These are phyloP conservation scores for Lenwebbia sp. DNA, from an alignment of 345 rosid genomes.

Conservation along the genomic window DNA sequence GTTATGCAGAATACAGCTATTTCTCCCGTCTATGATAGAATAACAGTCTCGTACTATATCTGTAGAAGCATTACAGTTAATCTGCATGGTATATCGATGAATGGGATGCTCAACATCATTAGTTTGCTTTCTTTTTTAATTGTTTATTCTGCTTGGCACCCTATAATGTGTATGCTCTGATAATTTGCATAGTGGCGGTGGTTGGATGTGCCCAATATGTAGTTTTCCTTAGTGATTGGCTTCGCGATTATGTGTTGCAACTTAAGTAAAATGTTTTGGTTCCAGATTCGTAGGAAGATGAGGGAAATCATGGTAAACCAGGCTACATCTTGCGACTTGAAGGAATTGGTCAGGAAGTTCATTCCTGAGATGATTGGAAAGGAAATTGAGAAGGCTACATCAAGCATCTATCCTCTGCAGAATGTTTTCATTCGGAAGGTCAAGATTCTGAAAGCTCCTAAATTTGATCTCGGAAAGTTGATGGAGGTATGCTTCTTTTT, in stretches of 20 bases:
- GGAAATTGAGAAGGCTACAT: constrained; percentile 87
- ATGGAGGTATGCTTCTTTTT: constrained; percentile 50
- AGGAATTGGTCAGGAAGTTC: constrained; percentile 76
- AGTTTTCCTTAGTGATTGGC: background rate
- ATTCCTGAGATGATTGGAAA: constrained; percentile 83
- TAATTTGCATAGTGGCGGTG: background rate
- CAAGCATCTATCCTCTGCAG: constrained; percentile 73
- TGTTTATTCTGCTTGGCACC: background rate
- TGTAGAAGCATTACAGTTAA: background rate
- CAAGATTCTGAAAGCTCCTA: constrained; percentile 90
- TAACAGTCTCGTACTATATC: background rate
- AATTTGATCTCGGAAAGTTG: constrained; percentile 93
- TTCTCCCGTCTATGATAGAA: background rate
- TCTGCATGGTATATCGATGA: background rate
- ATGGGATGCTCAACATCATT: background rate
- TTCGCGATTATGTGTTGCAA: background rate
- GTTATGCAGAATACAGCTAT: background rate
- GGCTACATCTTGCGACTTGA: constrained; percentile 75
- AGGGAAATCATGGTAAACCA: constrained; percentile 79
- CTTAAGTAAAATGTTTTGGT: background rate
- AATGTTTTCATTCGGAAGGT: constrained; percentile 89
- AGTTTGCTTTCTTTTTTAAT: background rate
- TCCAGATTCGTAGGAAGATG: constrained; percentile 91
- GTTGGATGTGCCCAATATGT: background rate
- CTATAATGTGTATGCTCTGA: background rate